A percentile compares a stretch with the other conserved stretches of the same genome.
These are phyloP conservation scores for apple (Malus domestica) DNA, from an alignment of 306 rosid genomes.

Conservation along the genomic window ASM211411v1 NC_041799.1:4003501-4004000, in stretches of 20 bases:
- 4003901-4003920: background rate
- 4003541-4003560: too few relatives aligned
- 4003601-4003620: too few relatives aligned
- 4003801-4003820: background rate
- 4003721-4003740: background rate
- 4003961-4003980: slow-evolving; percentile 45
- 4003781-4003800: background rate
- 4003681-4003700: background rate
- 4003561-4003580: too few relatives aligned
- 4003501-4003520: too few relatives aligned
- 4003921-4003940: background rate
- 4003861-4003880: background rate
- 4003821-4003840: background rate
- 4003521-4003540: too few relatives aligned
- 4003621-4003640: too few relatives aligned
- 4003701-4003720: background rate
- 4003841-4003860: background rate
- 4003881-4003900: background rate
- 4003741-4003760: background rate
- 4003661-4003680: background rate
- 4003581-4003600: too few relatives aligned
- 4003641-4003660: background rate
- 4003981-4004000: slow-evolving; percentile 49
- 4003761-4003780: background rate
- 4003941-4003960: slow-evolving; percentile 1